Evolutionary conservation across 192 early-diverging fungal species (phyloP).

Genomic region (Coemansia sp.): DNA sequence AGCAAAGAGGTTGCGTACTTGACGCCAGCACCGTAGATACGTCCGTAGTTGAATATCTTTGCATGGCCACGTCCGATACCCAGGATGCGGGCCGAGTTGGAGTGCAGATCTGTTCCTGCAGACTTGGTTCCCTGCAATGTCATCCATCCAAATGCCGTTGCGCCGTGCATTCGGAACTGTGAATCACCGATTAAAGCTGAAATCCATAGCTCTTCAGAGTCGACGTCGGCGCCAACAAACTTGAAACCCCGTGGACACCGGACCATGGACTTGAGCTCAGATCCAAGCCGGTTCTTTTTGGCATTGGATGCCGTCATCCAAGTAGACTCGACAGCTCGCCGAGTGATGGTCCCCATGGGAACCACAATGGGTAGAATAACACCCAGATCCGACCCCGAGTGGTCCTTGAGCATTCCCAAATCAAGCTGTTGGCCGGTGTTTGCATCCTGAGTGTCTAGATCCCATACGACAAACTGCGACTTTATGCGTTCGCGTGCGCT

Average conservation of each 20-base stretch:
- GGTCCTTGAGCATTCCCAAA: constrained; percentile 15
- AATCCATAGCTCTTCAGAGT: constrained; percentile 97
- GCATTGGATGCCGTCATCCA: constrained; percentile 98
- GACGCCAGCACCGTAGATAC: constrained; percentile 94
- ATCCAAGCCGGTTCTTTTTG: constrained; percentile 83
- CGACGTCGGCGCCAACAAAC: constrained; percentile 96
- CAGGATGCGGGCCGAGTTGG: constrained; percentile 82
- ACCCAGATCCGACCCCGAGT: constrained; percentile 30
- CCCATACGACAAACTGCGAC: constrained; percentile 85
- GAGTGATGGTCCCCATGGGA: constrained; percentile 94
- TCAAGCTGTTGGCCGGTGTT: constrained; percentile 22
- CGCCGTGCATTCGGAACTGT: constrained; percentile 89
- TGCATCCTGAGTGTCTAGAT: constrained; percentile 46
- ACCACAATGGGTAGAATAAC: constrained; percentile 89
- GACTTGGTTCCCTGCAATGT: constrained; percentile 92
- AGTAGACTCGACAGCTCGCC: constrained; percentile 85
- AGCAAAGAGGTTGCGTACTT: constrained; percentile 78
- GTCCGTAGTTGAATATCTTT: constrained; percentile 93
- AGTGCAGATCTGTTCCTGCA: constrained; percentile 87
- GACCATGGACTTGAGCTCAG: constrained; percentile 88
- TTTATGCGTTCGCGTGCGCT: constrained; percentile 73
- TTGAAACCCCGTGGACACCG: constrained; percentile 77
- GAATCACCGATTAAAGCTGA: constrained; percentile 90
- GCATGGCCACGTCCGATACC: constrained; percentile 84
- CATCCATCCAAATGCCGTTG: constrained; percentile 96